Conservation (phyloP, 2,329 filamentous ascomycete species). For the Diplocarpon rosae region DNA sequence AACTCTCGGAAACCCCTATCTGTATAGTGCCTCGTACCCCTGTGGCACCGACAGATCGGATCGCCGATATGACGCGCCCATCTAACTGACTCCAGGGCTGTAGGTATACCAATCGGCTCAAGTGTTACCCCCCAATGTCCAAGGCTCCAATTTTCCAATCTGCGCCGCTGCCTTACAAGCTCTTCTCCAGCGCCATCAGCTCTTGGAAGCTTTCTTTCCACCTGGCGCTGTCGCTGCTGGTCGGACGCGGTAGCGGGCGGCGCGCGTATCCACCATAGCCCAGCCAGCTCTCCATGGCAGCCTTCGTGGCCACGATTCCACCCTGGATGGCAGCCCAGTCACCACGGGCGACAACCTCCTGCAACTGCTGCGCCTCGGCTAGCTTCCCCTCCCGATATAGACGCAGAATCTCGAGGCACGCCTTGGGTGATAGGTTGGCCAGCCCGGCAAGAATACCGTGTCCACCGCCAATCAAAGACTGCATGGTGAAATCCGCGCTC, state of each 20-base stretch:
- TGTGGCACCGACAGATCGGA: no score
- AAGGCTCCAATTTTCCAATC: no score
- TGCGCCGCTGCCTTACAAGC: slow-evolving; percentile 10
- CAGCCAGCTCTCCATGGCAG: slow-evolving; percentile 48
- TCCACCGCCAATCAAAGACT: slow-evolving; percentile 58
- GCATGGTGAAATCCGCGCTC: slow-evolving; percentile 63
- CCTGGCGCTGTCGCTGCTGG: slow-evolving; percentile 35
- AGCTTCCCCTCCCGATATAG: slow-evolving; percentile 49
- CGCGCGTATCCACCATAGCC: slow-evolving; percentile 49
- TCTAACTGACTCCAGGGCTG: no score
- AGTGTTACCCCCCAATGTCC: background rate
- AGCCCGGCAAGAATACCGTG: slow-evolving; percentile 62
- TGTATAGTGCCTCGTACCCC: no score
- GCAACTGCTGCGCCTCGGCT: slow-evolving; percentile 50
- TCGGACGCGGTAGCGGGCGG: slow-evolving; percentile 40
- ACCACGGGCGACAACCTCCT: slow-evolving; percentile 51
- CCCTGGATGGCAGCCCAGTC: slow-evolving; percentile 62
- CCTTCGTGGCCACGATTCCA: slow-evolving; percentile 59
- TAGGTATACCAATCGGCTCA: no score
- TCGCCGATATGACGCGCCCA: no score
- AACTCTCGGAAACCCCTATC: no score
- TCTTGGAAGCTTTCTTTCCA: slow-evolving; percentile 48
- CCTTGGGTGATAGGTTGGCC: slow-evolving; percentile 57
- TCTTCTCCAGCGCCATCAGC: slow-evolving; percentile 39
- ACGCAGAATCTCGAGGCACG: slow-evolving; percentile 49